These are phyloP conservation scores for Arthrinium puccinioides DNA, from an alignment of 2,329 filamentous ascomycete species.

Conservation along the genomic window DNA sequence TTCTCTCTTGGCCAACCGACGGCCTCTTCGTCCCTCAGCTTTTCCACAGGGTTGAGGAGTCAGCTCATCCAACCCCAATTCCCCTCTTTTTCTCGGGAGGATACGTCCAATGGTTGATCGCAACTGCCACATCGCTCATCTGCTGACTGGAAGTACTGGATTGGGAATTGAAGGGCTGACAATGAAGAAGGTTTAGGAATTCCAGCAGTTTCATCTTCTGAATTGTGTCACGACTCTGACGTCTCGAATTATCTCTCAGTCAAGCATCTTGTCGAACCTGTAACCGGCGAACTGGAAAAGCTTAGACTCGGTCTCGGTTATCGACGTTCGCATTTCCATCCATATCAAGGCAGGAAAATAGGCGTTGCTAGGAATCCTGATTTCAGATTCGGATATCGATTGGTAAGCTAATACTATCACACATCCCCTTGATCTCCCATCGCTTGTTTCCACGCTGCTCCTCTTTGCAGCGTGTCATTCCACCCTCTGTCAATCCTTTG, in stretches of 20 bases:
- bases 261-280: constrained; percentile 11
- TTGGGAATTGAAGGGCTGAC: no score
- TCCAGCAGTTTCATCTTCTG: constrained; percentile 1
- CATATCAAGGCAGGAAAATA: constrained; percentile 16
- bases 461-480: no score
- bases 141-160: no score
- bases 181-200: not conserved
- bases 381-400: constrained; percentile 24
- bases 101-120: no score
- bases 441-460: not conserved
- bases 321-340: constrained; percentile 21
- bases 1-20: no score
- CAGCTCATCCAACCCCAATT: no score
- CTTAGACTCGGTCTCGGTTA: constrained; percentile 18
- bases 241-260: constrained; percentile 11
- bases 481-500: no score
- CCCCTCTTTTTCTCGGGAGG: no score
- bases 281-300: constrained; percentile 11
- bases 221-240: constrained; percentile 12
- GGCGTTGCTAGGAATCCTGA: constrained; percentile 22
- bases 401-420: constrained; percentile 2
- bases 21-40: no score
- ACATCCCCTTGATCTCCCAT: not conserved
- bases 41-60: no score
- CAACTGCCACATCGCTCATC: no score